These are phyloP conservation scores for Schizosaccharomyces lindneri DNA, from an alignment of 805 yeast species.

Conservation along the genomic window DNA sequence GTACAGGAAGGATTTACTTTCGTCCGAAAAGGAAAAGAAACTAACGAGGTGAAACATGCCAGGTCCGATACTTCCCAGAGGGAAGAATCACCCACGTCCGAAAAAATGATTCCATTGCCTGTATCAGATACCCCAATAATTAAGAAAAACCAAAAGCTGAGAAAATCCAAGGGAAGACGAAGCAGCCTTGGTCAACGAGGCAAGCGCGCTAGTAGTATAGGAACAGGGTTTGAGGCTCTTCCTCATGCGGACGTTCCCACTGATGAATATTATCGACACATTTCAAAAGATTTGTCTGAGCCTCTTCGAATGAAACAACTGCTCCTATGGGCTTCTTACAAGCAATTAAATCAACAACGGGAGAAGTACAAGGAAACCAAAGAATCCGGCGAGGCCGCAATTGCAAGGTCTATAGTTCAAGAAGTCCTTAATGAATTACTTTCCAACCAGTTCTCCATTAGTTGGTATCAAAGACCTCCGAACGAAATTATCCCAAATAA, in stretches of 20 bases:
- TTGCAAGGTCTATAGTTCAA: conserved; percentile 40
- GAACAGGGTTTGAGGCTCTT: conserved; percentile 40
- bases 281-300: conserved; percentile 38
- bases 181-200: conserved; percentile 25
- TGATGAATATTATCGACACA: conserved; percentile 31
- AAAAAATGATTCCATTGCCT: conserved; percentile 12
- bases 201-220: conserved; percentile 46
- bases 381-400: conserved; percentile 1
- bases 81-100: background rate
- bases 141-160: conserved; percentile 15
- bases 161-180: conserved; percentile 10
- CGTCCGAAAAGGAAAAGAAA: background rate
- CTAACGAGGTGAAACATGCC: background rate
- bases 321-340: conserved; percentile 39
- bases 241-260: conserved; percentile 39
- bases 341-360: conserved; percentile 17
- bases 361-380: conserved; percentile 4
- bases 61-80: background rate
- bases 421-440: conserved; percentile 34
- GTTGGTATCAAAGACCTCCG: conserved; percentile 34
- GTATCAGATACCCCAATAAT: conserved; percentile 18
- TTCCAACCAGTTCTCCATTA: conserved; percentile 33
- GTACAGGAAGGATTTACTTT: conserved; percentile 5
- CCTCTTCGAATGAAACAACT: conserved; percentile 52
- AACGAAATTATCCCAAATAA: conserved; percentile 8